These are phyloP conservation scores for Lasiosphaeria hispida DNA, from an alignment of 495 filamentous ascomycete species.

Conservation along the genomic window DNA sequence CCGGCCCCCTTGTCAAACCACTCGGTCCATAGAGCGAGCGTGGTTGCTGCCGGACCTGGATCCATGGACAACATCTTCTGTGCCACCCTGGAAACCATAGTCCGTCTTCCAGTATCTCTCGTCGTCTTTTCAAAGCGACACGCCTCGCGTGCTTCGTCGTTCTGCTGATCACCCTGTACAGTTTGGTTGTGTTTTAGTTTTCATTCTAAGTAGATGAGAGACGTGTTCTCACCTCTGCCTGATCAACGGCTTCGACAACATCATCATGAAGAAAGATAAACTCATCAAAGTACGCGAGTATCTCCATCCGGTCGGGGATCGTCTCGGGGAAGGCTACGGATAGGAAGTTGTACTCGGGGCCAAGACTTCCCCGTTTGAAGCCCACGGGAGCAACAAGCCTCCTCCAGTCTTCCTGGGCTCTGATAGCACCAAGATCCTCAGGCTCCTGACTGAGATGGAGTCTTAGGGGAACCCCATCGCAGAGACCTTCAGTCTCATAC, in stretches of 20 bases:
- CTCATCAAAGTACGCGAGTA: conserved; percentile 43
- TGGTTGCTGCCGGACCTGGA: conserved; percentile 17
- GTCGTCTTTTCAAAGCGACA: background rate
- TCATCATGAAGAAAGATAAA: conserved; percentile 45
- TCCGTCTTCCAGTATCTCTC: background rate
- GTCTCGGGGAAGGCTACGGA: conserved; percentile 34
- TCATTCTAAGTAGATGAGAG: background rate
- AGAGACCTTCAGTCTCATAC: conserved; percentile 29
- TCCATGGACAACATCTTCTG: conserved; percentile 28
- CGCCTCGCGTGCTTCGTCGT: conserved; percentile 3
- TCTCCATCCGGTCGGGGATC: conserved; percentile 41
- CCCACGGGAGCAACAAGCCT: conserved; percentile 25
- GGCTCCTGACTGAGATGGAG: conserved; percentile 17
- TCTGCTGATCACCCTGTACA: conserved; percentile 1
- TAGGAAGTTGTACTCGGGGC: conserved; percentile 26
- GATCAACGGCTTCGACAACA: conserved; percentile 20
- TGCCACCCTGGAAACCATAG: conserved; percentile 5
- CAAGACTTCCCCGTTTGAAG: conserved; percentile 29
- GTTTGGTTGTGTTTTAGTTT: background rate
- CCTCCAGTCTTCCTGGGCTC: conserved; percentile 33
- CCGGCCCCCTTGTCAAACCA: conserved; percentile 19
- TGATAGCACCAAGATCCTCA: conserved; percentile 24
- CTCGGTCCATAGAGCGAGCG: conserved; percentile 22
- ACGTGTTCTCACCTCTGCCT: background rate
- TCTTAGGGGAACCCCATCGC: conserved; percentile 22